phyloP scores from a whole-genome alignment of 805 yeast genomes.

The Phaffomyces opuntiae region DNA sequence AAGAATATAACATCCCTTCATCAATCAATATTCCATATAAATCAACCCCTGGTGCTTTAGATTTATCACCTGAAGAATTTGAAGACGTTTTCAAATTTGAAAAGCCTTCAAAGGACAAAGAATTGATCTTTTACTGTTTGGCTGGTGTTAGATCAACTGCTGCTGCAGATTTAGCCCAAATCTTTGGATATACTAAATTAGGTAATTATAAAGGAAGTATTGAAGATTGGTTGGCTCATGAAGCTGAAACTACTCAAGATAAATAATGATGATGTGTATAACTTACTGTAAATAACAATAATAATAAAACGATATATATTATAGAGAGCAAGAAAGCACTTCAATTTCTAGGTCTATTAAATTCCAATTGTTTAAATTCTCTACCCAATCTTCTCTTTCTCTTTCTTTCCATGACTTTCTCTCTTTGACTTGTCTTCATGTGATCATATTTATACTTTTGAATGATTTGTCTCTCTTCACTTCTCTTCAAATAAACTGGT shows the following conservation, averaged over 20 bases:
- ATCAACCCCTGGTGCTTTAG: conserved; percentile 88
- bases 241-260: conserved; percentile 11
- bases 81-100: conserved; percentile 71
- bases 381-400: conserved; percentile 79
- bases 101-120: conserved; percentile 67
- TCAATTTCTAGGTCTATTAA: conserved; percentile 24
- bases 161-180: conserved; percentile 85
- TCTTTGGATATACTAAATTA: conserved; percentile 80
- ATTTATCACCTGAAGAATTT: conserved; percentile 72
- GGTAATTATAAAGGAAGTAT: conserved; percentile 85
- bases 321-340: too few species aligned
- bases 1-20: conserved; percentile 69
- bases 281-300: too few species aligned
- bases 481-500: conserved; percentile 50
- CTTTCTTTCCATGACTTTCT: conserved; percentile 80
- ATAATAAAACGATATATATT: too few species aligned
- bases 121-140: conserved; percentile 82
- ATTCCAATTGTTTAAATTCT: conserved; percentile 54
- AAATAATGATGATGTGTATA: not conserved
- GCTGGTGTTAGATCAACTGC: conserved; percentile 89
- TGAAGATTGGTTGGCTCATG: conserved; percentile 67
- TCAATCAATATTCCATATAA: conserved; percentile 86
- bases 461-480: conserved; percentile 65
- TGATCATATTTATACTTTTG: conserved; percentile 73
- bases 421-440: conserved; percentile 67